Conservation (phyloP, 768 basidiomycete species). For the Plicaturopsis crispa region DNA sequence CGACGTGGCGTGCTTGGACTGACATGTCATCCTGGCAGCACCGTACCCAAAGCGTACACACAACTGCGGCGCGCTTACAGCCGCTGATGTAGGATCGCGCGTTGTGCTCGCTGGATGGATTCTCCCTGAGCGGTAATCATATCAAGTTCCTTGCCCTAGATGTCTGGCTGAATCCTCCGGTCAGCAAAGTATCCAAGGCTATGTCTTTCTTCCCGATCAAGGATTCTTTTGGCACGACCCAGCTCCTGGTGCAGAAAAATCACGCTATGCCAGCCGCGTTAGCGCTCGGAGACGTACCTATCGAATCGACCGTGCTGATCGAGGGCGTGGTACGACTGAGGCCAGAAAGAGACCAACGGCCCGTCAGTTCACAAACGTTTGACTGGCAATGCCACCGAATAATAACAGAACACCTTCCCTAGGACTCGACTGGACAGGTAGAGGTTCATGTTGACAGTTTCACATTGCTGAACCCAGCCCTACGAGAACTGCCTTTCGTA, state of each 20-base stretch:
- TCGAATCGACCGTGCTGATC: conserved; percentile 74
- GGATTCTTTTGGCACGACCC: conserved; percentile 69
- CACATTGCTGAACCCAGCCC: conserved; percentile 76
- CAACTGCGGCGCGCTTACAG: conserved; percentile 49
- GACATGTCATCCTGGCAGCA: not conserved
- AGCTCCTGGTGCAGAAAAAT: conserved; percentile 62
- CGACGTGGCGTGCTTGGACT: not conserved
- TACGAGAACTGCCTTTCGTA: conserved; percentile 67
- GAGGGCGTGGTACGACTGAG: conserved; percentile 65
- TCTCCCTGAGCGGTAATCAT: conserved; percentile 68
- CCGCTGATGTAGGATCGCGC: conserved; percentile 39
- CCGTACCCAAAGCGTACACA: conserved; percentile 61
- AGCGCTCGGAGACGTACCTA: conserved; percentile 52
- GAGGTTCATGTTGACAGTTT: conserved; percentile 71
- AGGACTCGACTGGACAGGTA: conserved; percentile 66
- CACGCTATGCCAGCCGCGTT: conserved; percentile 21
- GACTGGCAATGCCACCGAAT: conserved; percentile 3
- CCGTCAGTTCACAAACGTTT: conserved; percentile 32
- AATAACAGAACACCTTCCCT: conserved; percentile 7
- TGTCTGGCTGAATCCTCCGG: conserved; percentile 3
- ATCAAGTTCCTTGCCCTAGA: conserved; percentile 7
- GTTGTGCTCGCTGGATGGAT: conserved; percentile 82
- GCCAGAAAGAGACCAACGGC: conserved; percentile 52
- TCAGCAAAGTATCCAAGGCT: conserved; percentile 56
- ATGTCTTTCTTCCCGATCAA: conserved; percentile 85